Evolutionary conservation across 768 basidiomycete genomes (phyloP).

Genomic region (Termitomyces sp.): DNA sequence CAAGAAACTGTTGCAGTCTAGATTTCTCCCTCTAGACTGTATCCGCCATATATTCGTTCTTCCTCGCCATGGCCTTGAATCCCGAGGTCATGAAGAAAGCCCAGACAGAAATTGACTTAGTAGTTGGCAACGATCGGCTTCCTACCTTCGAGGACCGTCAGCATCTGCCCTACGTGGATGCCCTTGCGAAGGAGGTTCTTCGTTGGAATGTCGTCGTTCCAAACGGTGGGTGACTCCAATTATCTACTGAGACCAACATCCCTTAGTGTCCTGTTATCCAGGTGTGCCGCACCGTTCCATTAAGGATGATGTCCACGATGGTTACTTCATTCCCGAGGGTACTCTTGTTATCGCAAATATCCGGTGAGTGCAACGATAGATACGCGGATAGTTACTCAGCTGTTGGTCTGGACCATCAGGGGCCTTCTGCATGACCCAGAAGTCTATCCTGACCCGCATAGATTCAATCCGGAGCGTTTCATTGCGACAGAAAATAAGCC

Average conservation of each 20-base stretch:
- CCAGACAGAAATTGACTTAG: conserved; percentile 54
- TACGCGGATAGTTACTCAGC: background rate
- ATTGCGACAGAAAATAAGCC: conserved; percentile 33
- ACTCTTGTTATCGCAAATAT: conserved; percentile 47
- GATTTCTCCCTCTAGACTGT: conserved; percentile 40
- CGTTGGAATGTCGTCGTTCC: conserved; percentile 44
- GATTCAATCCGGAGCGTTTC: conserved; percentile 59
- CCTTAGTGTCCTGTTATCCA: conserved; percentile 8
- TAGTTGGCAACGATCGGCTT: conserved; percentile 53
- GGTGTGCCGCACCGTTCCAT: conserved; percentile 49
- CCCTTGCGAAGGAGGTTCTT: conserved; percentile 52
- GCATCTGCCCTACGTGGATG: conserved; percentile 54
- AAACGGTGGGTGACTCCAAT: conserved; percentile 22
- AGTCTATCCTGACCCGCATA: conserved; percentile 45
- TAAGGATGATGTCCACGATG: conserved; percentile 58
- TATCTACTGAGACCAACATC: background rate
- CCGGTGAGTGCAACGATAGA: conserved; percentile 24
- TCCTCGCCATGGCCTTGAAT: conserved; percentile 53
- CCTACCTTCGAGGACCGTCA: conserved; percentile 55
- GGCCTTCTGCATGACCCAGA: conserved; percentile 49
- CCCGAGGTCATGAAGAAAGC: conserved; percentile 54
- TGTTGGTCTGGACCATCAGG: conserved; percentile 20
- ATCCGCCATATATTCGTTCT: conserved; percentile 54
- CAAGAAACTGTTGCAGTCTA: background rate
- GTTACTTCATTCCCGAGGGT: conserved; percentile 57